phyloP scores from a whole-genome alignment of 441 rosid genomes.

The Arabidopsis lyrata region DNA sequence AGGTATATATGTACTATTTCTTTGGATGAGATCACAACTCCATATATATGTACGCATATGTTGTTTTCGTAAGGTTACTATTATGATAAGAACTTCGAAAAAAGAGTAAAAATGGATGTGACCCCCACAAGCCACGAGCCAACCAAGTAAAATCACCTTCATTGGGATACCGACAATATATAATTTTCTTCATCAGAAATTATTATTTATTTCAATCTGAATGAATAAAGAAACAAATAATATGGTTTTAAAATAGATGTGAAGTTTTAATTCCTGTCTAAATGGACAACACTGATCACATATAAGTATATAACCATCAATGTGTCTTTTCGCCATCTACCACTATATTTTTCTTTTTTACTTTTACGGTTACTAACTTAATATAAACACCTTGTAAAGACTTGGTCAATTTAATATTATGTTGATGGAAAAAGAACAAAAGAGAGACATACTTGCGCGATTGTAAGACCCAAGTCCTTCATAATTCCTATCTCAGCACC shows the following conservation, averaged over 20 bases:
- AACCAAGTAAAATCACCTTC: not conserved
- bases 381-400: not conserved
- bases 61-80: too few species aligned
- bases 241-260: not conserved
- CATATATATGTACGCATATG: too few species aligned
- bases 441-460: conserved; percentile 34
- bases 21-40: too few species aligned
- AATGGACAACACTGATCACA: too few species aligned
- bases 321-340: not conserved
- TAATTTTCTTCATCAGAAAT: not conserved
- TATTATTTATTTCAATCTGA: not conserved
- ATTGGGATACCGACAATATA: not conserved
- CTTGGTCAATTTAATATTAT: not conserved
- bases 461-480: conserved; percentile 38
- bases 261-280: not conserved
- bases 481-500: conserved; percentile 37
- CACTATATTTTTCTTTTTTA: not conserved
- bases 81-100: too few species aligned
- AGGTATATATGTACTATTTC: too few species aligned
- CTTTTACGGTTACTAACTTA: not conserved
- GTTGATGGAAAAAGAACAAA: not conserved
- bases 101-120: not conserved
- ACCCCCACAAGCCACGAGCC: not conserved
- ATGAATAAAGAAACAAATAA: not conserved
- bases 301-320: not conserved